Conservation (phyloP, 2,329 filamentous ascomycete genomes). For the Stagonosporopsis cucurbitacearum region DNA sequence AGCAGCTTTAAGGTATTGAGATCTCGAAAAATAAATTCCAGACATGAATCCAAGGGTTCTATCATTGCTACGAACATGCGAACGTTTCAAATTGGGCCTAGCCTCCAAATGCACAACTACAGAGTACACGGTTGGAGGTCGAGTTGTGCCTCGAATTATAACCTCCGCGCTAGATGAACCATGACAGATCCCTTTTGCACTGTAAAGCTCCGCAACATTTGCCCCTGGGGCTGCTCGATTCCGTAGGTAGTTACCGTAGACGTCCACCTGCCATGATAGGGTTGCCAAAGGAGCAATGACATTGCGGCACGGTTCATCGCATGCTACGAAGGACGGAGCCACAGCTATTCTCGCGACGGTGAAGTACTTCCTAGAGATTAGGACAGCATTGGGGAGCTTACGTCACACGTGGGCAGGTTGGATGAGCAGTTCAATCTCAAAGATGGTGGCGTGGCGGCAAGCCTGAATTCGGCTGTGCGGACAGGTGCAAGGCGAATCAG, state of each 20-base stretch:
- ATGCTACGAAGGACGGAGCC: background rate
- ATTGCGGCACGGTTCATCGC: background rate
- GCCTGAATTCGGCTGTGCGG: constrained; percentile 33
- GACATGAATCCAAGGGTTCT: too few relatives aligned
- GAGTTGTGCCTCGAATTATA: background rate
- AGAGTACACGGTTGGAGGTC: too few relatives aligned
- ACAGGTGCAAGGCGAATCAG: constrained; percentile 27
- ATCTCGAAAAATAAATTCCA: too few relatives aligned
- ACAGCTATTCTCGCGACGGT: background rate
- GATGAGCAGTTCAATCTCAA: background rate
- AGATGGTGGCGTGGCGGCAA: constrained; percentile 1
- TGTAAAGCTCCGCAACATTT: background rate
- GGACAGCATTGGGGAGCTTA: background rate
- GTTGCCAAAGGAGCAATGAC: background rate
- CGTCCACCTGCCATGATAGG: background rate
- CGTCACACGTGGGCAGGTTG: background rate
- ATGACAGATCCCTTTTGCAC: background rate
- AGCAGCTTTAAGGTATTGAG: too few relatives aligned
- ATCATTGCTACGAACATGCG: too few relatives aligned
- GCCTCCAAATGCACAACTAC: too few relatives aligned
- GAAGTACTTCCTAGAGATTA: background rate
- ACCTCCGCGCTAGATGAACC: background rate
- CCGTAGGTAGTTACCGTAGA: background rate
- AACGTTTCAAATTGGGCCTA: too few relatives aligned
- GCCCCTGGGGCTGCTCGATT: background rate